Evolutionary conservation across 78 protist genomes (phyloP), one percentile per base, ranked within the genome.

Genomic region (Dictyostelium intermedium): DNA sequence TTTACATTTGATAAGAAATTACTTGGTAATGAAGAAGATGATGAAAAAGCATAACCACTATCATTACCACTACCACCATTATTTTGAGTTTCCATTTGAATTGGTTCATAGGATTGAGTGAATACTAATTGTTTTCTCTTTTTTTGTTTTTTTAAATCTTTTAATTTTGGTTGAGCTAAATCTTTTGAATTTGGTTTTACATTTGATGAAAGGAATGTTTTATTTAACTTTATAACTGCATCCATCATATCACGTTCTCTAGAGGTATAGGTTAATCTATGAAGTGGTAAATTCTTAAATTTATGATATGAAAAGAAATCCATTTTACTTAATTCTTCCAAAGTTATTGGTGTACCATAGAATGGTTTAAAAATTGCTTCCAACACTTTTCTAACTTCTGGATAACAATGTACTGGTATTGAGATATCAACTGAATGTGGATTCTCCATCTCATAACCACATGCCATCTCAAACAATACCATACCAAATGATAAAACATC

Each of bases 191-290:
- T 74, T 23, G 47, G 39, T 84, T 84, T 47, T 53, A 78, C 1
- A 30, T n/a, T 37, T 53, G 34, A 13, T 50, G 56, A 45, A 43
- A 74, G 37, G 84, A 41, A 74, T 7, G 56, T 37, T 85, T 85
- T 72, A 14, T 85, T 85, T 25, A 85, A 53, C 41, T 85, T 85
- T 20, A 32, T 35, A 13, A 56, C 92, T 53, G 92, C 92, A 47
- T 85, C 92, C 25, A 85, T 85, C 92, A 85, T 85, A 37, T 85
- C 92, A 53, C 82, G 78, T 76, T 85, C 92, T 85, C 45, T 85
- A 23, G 92, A 72, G 3, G 92, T 74, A 25, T 39, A 76, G 1
- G 92, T 85, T 18, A 85, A 27, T 20, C 41, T 32, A 34, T 72
- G 83, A 74, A 56, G 60, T 74, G 92, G 92, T 53, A 85, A 25